phyloP scores from a whole-genome alignment of 495 filamentous ascomycete genomes.

The Trichoderma virens region DNA sequence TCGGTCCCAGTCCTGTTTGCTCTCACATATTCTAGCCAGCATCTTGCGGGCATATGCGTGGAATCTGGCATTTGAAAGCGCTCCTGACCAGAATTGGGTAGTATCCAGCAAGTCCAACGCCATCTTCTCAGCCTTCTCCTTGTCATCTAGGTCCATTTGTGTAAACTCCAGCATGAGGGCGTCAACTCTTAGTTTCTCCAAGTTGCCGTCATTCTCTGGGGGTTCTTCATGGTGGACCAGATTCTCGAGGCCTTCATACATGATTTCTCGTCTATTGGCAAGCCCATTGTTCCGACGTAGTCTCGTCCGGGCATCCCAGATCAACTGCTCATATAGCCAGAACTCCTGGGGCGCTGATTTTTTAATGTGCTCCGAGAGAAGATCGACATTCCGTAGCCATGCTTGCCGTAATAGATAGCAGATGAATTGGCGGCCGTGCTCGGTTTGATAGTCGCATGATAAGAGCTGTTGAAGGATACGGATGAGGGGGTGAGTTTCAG shows the following conservation, averaged over 20 bases:
- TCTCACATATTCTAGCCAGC: constrained; percentile 6
- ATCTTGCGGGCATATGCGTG: constrained; percentile 12
- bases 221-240: neutral
- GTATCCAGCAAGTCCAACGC: constrained; percentile 9
- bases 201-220: neutral
- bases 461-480: constrained; percentile 10
- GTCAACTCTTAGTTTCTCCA: neutral
- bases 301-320: constrained; percentile 8
- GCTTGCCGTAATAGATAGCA: constrained; percentile 10
- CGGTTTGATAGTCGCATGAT: constrained; percentile 3
- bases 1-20: neutral
- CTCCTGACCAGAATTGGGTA: neutral
- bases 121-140: constrained; percentile 2
- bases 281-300: constrained; percentile 10
- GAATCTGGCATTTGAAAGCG: neutral
- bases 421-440: constrained; percentile 5
- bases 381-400: constrained; percentile 9
- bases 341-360: neutral
- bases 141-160: constrained; percentile 11
- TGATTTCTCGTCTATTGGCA: neutral
- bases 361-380: constrained; percentile 1
- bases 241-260: constrained; percentile 2
- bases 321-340: constrained; percentile 12
- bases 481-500: neutral
- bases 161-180: constrained; percentile 10